Evolutionary conservation across 2,329 filamentous ascomycete species (phyloP).

Genomic region (Mollisiaceae sp.): DNA sequence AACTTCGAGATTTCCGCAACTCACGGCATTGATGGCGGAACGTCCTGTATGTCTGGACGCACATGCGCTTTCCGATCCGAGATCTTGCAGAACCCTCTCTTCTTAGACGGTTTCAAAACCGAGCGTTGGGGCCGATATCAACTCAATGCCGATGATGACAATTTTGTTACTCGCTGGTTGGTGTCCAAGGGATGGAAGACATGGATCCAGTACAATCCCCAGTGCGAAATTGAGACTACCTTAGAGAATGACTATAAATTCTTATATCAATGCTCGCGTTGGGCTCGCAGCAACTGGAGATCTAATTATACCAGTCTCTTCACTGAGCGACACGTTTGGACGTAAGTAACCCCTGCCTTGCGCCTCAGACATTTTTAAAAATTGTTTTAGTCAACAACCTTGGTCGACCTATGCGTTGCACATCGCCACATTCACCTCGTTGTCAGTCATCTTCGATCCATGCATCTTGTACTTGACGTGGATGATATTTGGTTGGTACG

Average conservation of each 20-base stretch:
- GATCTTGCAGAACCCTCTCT: conserved; percentile 84
- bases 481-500: conserved; percentile 68
- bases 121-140: conserved; percentile 90
- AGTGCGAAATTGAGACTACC: conserved; percentile 91
- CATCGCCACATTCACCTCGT: conserved; percentile 88
- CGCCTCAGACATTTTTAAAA: conserved; percentile 21
- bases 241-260: conserved; percentile 89
- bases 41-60: conserved; percentile 95
- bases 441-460: conserved; percentile 80
- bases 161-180: conserved; percentile 96
- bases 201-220: conserved; percentile 90
- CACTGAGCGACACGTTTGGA: conserved; percentile 82
- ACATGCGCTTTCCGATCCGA: conserved; percentile 90
- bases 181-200: conserved; percentile 93
- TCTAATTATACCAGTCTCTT: conserved; percentile 93
- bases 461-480: conserved; percentile 72
- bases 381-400: conserved; percentile 71
- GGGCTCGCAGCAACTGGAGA: conserved; percentile 97
- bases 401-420: conserved; percentile 96
- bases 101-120: conserved; percentile 87
- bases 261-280: conserved; percentile 89
- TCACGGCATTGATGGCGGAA: conserved; percentile 90
- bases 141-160: conserved; percentile 95
- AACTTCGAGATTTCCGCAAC: conserved; percentile 98
- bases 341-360: conserved; percentile 63